Evolutionary conservation across 1,139 yeast species (phyloP).

Genomic region (Kodamaea arcana): DNA sequence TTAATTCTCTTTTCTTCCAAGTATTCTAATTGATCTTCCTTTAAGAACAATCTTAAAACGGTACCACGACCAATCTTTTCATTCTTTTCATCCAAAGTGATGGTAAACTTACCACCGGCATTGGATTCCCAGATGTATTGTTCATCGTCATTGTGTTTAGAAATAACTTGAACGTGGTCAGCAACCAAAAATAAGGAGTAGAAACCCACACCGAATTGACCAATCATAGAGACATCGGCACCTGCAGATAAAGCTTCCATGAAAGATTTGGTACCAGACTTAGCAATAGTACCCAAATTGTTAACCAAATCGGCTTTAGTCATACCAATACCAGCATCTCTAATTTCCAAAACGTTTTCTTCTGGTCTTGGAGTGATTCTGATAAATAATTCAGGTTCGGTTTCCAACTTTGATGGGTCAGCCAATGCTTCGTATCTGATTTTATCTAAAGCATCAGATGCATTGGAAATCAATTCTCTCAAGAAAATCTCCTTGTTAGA

Average conservation of each 20-base stretch:
- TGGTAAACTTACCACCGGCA: constrained; percentile 99
- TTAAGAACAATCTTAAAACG: constrained; percentile 89
- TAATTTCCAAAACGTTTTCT: constrained; percentile 87
- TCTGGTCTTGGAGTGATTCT: constrained; percentile 97
- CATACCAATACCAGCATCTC: constrained; percentile 99
- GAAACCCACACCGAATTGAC: constrained; percentile 99
- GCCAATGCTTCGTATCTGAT: constrained; percentile 95
- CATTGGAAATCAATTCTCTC: constrained; percentile 98
- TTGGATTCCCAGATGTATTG: constrained; percentile 99
- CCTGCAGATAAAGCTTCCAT: constrained; percentile 99
- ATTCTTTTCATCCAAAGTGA: constrained; percentile 82
- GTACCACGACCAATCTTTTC: constrained; percentile 95
- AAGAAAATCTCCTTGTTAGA: constrained; percentile 98
- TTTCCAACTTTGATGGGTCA: constrained; percentile 86
- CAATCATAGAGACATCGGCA: constrained; percentile 99
- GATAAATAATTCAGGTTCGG: constrained; percentile 95
- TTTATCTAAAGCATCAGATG: constrained; percentile 94
- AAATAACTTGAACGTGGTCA: constrained; percentile 96
- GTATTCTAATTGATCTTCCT: constrained; percentile 98
- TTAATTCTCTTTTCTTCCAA: constrained; percentile 99
- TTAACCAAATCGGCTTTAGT: constrained; percentile 98
- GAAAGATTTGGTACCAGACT: constrained; percentile 98
- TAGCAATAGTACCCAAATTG: constrained; percentile 99
- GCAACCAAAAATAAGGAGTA: constrained; percentile 99
- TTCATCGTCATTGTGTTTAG: constrained; percentile 98